Evolutionary conservation across 1,284 basidiomycete genomes (phyloP).

Genomic region (Melampsora larici-populina): DNA sequence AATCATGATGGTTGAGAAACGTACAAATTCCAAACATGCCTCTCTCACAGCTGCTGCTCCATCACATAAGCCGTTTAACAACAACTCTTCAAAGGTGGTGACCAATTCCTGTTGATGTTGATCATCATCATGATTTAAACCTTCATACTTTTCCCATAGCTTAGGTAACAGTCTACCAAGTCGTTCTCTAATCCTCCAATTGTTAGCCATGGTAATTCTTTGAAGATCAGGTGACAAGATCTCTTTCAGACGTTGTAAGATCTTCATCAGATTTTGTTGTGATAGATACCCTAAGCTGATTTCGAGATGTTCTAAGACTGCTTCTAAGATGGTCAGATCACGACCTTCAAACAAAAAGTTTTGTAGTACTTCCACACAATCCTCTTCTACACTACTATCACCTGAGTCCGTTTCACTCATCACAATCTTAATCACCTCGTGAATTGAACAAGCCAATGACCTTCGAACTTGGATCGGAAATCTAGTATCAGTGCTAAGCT

Average conservation of each 20-base stretch:
- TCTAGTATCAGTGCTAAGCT: slow-evolving; percentile 1
- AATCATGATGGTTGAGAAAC: not conserved
- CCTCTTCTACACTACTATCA: slow-evolving; percentile 1
- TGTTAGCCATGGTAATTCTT: not conserved
- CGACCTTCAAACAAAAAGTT: slow-evolving; percentile 34
- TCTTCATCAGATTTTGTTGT: slow-evolving; percentile 8
- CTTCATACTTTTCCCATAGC: slow-evolving; percentile 8
- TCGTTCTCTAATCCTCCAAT: slow-evolving; percentile 33
- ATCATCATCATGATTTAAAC: slow-evolving; percentile 1
- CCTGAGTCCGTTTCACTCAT: not conserved
- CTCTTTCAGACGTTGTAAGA: slow-evolving; percentile 1
- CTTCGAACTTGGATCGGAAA: slow-evolving; percentile 22
- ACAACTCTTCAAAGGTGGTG: slow-evolving; percentile 10
- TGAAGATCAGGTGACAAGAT: not conserved
- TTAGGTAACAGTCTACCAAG: slow-evolving; percentile 11
- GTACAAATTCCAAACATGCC: slow-evolving; percentile 30
- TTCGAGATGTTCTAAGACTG: slow-evolving; percentile 15
- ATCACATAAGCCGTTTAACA: slow-evolving; percentile 26
- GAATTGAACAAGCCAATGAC: slow-evolving; percentile 30
- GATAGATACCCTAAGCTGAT: slow-evolving; percentile 4
- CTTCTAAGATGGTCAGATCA: slow-evolving; percentile 7
- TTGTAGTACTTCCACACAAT: slow-evolving; percentile 21
- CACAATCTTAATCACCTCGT: slow-evolving; percentile 29
- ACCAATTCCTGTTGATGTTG: slow-evolving; percentile 11
- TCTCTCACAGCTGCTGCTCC: slow-evolving; percentile 38